phyloP scores from a whole-genome alignment of 305 asterid genomes.

The Euphrasia arctica region DNA sequence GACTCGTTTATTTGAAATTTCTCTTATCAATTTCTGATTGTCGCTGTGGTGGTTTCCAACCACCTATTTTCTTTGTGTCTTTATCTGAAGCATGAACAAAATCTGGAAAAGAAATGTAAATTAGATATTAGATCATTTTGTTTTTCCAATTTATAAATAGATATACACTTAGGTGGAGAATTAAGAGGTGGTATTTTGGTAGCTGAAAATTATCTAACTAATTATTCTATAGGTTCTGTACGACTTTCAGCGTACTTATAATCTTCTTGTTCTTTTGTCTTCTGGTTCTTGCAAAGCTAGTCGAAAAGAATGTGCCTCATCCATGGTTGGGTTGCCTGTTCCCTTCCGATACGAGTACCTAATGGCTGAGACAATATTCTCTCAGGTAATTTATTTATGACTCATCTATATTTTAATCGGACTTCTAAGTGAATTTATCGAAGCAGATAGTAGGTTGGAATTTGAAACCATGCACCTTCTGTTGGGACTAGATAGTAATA shows the following conservation, averaged over 20 bases:
- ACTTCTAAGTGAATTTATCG: slow-evolving; percentile 16
- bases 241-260: slow-evolving; percentile 18
- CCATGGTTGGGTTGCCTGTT: slow-evolving; percentile 98
- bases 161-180: slow-evolving; percentile 19
- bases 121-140: slow-evolving; percentile 13
- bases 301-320: slow-evolving; percentile 99
- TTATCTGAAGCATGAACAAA: slow-evolving; percentile 15
- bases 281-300: slow-evolving; percentile 89
- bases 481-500: slow-evolving; percentile 1
- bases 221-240: slow-evolving; percentile 7
- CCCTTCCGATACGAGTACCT: slow-evolving; percentile 97
- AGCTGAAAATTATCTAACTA: slow-evolving; percentile 22
- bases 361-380: slow-evolving; percentile 99
- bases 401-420: neutral
- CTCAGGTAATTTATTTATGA: slow-evolving; percentile 60
- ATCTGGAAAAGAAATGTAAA: slow-evolving; percentile 3
- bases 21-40: slow-evolving; percentile 20
- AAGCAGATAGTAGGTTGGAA: slow-evolving; percentile 10
- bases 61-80: slow-evolving; percentile 7
- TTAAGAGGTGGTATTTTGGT: slow-evolving; percentile 9
- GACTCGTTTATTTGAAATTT: slow-evolving; percentile 16
- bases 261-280: slow-evolving; percentile 40
- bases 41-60: slow-evolving; percentile 14
- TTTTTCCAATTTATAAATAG: slow-evolving; percentile 9
- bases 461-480: slow-evolving; percentile 4